Base-by-base conservation (phyloP, 2,329 filamentous ascomycete genomes). In the Arthrinium puccinioides region DNA sequence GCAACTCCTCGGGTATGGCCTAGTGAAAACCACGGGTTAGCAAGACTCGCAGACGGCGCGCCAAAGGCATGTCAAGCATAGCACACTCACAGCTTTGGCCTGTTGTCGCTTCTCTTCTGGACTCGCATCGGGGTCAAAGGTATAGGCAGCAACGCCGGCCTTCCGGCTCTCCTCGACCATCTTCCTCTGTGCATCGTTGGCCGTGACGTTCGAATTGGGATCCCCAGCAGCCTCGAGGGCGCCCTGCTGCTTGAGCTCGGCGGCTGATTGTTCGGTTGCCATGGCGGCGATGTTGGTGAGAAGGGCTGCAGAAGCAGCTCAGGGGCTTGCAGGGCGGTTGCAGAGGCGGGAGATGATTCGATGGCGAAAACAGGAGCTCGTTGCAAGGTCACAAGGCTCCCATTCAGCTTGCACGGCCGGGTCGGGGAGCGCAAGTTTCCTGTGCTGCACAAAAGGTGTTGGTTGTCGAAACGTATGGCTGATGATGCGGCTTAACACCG, bases 111-210 rank as follows among this genome's bases (percentile, higher is more conserved):
- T 98, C 61, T 94, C 74, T 57, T 88, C 86, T 1, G 83, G 74
- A 29, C 73, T 82, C 28, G 88, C 89, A 67, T 95, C 66, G 1
- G 92, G 87, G 56, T 98, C 76, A 64, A 97, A 98, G 44, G 81
- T 76, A 57, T 85, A 92, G 45, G 87, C 89, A 21, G 82, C 67
- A 18, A 84, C 77, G 28, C 92, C 92, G 10, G 83, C 86, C 52
- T 84, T 82, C 53, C 73, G 78, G 48, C 86, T 87, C 59, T 94
- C 81, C 37, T 85, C 70, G 19, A 94, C 72, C 33, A 96, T 73
- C 51, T 76, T 76, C 48, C 76, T 71, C 63, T 94, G 75, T 21
- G 85, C 85, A 45, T 82, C 79, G 27, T 84, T 75, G 32, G 86
- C 70, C 26, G 78, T 76, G 46, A 88, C 74, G 30, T 62, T 65